A percentile compares a stretch with the other conserved stretches of the same genome.
Conservation (phyloP, 1,139 yeast species). For the Kodamaea arcana region DNA sequence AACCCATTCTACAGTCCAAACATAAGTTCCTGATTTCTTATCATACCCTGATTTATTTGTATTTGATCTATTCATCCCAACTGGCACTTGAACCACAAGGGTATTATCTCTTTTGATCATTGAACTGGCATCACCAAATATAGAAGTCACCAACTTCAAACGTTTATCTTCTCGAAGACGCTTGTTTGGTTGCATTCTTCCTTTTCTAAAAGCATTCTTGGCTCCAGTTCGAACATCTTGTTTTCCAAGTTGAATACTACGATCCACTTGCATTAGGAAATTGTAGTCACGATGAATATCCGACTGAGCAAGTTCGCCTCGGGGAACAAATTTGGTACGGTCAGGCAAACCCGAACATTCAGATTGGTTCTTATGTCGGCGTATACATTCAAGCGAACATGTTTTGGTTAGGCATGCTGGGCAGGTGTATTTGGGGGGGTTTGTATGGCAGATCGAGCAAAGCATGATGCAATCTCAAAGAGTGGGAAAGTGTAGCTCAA, state of each 20-base stretch:
- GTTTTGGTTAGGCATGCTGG: conserved; percentile 71
- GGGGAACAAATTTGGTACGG: conserved; percentile 53
- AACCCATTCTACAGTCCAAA: conserved; percentile 82
- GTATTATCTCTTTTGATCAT: conserved; percentile 35
- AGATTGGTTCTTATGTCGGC: conserved; percentile 58
- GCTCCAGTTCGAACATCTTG: conserved; percentile 42
- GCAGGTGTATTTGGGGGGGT: conserved; percentile 65
- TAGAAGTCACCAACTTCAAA: conserved; percentile 17
- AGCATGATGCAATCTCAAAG: too few relatives aligned
- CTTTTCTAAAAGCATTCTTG: conserved; percentile 28
- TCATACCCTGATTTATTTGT: conserved; percentile 74
- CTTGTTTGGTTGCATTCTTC: conserved; percentile 14
- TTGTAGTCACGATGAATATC: conserved; percentile 81
- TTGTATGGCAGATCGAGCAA: conserved; percentile 51
- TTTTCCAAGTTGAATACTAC: conserved; percentile 52
- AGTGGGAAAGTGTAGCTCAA: too few relatives aligned
- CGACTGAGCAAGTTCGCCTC: conserved; percentile 31
- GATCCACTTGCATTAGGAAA: conserved; percentile 58
- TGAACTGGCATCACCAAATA: conserved; percentile 24
- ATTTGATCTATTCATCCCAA: conserved; percentile 70
- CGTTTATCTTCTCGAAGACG: conserved; percentile 30
- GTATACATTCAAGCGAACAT: conserved; percentile 71
- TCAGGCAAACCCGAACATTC: conserved; percentile 69
- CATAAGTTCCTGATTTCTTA: conserved; percentile 54
- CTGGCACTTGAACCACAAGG: conserved; percentile 49